Evolutionary conservation across 768 basidiomycete species (phyloP).

Genomic region (Serendipita sp.): DNA sequence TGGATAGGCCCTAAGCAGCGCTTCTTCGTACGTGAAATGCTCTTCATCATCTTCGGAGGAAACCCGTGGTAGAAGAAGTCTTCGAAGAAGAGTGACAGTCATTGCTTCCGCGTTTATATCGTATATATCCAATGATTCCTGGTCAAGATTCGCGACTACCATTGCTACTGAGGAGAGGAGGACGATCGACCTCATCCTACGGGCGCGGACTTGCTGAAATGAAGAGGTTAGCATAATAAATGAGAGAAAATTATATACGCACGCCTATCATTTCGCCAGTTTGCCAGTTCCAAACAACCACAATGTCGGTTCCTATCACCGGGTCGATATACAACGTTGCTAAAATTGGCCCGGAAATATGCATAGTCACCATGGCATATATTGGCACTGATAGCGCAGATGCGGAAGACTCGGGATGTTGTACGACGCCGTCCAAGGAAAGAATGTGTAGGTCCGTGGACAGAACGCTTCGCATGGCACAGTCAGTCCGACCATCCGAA

Average conservation of each 20-base stretch:
- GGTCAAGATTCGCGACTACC: slow-evolving; percentile 2
- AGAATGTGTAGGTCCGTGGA: not conserved
- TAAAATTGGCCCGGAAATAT: not conserved
- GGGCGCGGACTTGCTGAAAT: not conserved
- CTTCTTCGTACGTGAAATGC: not conserved
- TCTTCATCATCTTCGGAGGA: not conserved
- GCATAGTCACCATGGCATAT: not conserved
- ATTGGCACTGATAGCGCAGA: not conserved
- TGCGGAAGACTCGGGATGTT: not conserved
- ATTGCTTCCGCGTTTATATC: not conserved
- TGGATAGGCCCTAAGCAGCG: not conserved
- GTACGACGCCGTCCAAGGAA: not conserved
- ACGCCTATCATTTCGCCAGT: not conserved
- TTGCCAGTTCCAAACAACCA: slow-evolving; percentile 2
- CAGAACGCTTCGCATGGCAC: not conserved
- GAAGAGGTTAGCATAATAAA: not conserved
- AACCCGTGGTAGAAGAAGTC: not conserved
- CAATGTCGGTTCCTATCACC: not conserved
- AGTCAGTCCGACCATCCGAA: not conserved
- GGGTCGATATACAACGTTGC: not conserved
- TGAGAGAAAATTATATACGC: not conserved
- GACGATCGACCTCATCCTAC: not conserved
- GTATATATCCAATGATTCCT: slow-evolving; percentile 5
- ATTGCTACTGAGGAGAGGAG: not conserved
- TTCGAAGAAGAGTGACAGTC: not conserved